A percentile compares a stretch with the other conserved stretches of the same genome.
phyloP scores from a whole-genome alignment of 768 basidiomycete genomes.

The Suillus subluteus region DNA sequence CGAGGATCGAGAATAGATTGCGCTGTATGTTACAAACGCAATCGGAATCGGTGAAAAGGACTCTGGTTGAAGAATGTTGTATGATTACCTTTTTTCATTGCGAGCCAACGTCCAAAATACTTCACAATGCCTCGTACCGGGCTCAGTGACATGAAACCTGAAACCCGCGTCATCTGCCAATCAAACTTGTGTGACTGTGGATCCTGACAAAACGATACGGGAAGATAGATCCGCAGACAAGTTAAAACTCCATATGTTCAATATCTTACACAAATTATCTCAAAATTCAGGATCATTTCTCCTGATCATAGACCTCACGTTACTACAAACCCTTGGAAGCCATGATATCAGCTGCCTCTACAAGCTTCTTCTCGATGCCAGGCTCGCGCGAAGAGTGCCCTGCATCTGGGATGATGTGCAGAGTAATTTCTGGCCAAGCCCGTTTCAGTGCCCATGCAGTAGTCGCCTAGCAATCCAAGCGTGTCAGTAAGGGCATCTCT shows the following conservation, averaged over 20 bases:
- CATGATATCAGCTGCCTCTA: conserved; percentile 52
- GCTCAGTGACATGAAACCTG: neutral
- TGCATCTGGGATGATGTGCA: conserved; percentile 81
- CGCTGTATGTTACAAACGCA: neutral
- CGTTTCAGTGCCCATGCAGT: conserved; percentile 84
- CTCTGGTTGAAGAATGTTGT: neutral
- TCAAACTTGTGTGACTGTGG: neutral
- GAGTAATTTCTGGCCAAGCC: conserved; percentile 76
- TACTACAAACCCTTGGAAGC: conserved; percentile 5
- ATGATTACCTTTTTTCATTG: neutral
- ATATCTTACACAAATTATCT: conserved; percentile 4
- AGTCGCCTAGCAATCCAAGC: conserved; percentile 51
- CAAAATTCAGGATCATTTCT: neutral
- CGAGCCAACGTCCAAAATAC: neutral
- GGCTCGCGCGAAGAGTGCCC: conserved; percentile 84
- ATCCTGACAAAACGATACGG: neutral
- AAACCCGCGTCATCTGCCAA: neutral
- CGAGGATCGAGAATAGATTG: neutral
- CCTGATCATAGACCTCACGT: neutral
- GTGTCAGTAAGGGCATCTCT: neutral
- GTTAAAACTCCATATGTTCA: neutral
- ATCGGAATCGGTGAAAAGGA: neutral
- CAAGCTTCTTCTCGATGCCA: conserved; percentile 68
- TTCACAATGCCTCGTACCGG: neutral
- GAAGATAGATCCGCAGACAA: neutral